phyloP scores from a whole-genome alignment of 139 green algal species.

The Chlamydomonas sphaeroides region DNA sequence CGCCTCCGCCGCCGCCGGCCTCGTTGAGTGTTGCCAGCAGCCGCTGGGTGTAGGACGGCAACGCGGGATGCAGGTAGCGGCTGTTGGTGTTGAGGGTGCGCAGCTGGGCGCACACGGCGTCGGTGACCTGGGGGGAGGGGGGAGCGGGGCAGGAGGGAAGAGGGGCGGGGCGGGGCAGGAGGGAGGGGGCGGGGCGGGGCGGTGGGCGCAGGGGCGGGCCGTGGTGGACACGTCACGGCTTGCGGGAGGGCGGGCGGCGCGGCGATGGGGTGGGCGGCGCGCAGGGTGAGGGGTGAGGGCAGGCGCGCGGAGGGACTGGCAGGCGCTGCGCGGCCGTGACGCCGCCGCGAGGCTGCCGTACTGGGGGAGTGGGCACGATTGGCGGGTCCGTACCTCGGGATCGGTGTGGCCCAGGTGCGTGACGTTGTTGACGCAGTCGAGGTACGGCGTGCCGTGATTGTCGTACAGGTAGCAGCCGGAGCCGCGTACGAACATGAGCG shows the following conservation, averaged over 20 bases:
- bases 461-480: slow-evolving; percentile 70
- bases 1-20: no score
- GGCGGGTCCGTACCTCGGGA: slow-evolving; percentile 56
- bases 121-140: slow-evolving; percentile 65
- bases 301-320: no score
- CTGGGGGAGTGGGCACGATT: no score
- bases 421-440: slow-evolving; percentile 84
- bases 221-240: no score
- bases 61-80: slow-evolving; percentile 76
- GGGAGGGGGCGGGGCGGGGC: no score
- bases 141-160: not conserved
- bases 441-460: slow-evolving; percentile 59
- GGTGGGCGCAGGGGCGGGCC: no score
- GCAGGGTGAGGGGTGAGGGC: no score
- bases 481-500: slow-evolving; percentile 62
- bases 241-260: no score
- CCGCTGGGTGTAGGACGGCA: slow-evolving; percentile 59
- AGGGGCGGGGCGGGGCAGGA: no score
- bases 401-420: slow-evolving; percentile 88
- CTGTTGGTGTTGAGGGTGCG: slow-evolving; percentile 83
- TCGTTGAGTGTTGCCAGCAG: slow-evolving; percentile 64
- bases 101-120: slow-evolving; percentile 69
- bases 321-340: no score
- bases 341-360: no score
- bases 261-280: no score